Evolutionary conservation across 1,284 basidiomycete genomes (phyloP).

Genomic region (Ceratobasidium sp.): DNA sequence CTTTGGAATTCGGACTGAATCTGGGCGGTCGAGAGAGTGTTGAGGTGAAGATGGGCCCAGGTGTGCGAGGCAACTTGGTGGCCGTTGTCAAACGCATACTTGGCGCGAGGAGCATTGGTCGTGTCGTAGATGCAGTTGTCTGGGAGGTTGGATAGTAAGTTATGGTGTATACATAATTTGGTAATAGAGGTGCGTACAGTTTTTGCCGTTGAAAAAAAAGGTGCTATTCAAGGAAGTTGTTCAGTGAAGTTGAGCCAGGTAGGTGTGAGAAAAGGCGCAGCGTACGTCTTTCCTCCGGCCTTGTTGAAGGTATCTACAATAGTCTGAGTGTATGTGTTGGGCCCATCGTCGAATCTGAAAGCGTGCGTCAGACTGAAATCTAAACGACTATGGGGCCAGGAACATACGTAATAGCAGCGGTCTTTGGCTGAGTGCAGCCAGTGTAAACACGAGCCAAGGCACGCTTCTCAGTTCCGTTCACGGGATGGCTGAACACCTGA

Average conservation of each 20-base stretch:
- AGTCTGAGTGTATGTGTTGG: conserved; percentile 34
- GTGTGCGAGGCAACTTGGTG: conserved; percentile 51
- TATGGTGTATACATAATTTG: neutral
- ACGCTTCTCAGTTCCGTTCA: conserved; percentile 25
- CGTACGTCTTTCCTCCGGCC: conserved; percentile 37
- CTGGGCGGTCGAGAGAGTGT: conserved; percentile 46
- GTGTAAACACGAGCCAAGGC: conserved; percentile 32
- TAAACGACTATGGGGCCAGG: too few species aligned
- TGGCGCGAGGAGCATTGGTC: conserved; percentile 53
- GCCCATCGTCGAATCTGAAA: conserved; percentile 32
- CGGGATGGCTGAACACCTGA: neutral
- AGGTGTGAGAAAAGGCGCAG: neutral
- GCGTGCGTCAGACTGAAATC: neutral
- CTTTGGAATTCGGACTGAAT: conserved; percentile 31
- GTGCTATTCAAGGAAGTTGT: neutral
- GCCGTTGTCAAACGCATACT: conserved; percentile 49
- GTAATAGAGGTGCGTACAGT: conserved; percentile 31
- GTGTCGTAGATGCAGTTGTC: conserved; percentile 59
- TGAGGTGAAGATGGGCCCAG: conserved; percentile 48
- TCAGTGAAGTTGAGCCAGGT: neutral
- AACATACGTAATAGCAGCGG: conserved; percentile 24
- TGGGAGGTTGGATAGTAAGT: conserved; percentile 40
- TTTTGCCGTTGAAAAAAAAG: conserved; percentile 43
- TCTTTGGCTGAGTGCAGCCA: conserved; percentile 34
- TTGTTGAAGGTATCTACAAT: conserved; percentile 36